Base-by-base conservation (phyloP, 352 stramenopile species). In the Pythium brassicae region DNA sequence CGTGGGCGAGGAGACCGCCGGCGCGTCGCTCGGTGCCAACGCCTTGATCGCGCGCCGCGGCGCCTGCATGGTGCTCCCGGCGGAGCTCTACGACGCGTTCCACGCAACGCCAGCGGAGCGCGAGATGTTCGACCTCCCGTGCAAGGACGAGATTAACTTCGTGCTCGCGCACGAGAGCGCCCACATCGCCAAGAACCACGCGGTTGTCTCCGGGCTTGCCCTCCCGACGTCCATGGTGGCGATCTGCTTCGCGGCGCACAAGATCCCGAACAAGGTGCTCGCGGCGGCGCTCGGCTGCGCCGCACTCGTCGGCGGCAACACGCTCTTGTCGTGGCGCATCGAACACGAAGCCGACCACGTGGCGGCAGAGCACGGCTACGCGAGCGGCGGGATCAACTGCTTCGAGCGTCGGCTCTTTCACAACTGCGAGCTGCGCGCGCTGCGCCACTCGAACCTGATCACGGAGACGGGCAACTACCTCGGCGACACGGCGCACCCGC, bases 151-250 rank as follows among this genome's bases (percentile, higher is more conserved):
- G 61, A 82, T 91, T 47, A 72, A 94, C 57, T 94, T 94, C 53
- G 80, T 92, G 15, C 61, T 94, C 5, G 84, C 84, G 7, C 84
- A 92, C 50, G 84, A 94, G 53, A 87, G 79, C 59, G 72, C 83
- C 6, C 82, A 94, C 59, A 89, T 94, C 39, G 82, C 82, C 39
- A 83, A 84, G 50, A 94, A 92, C 65, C 81, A 94, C 63, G 72
- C 75, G 49, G 69, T 94, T 43, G 69, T 81, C 52, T 89, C 76
- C 9, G 76, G 67, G 0, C 65, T 68, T 2, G 86, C 84, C 43
- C 62, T 92, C 19, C 84, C 81, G 8, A 29, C 78, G 17, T 87
- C 82, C 22, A 68, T 94, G 9, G n/a, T 91, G 1, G 64, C 62
- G 25, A 81, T 68, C 48, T 83, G 65, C 35, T 72, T 74, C 15